Base-by-base conservation (phyloP, 2,329 filamentous ascomycete genomes). In the Trichoderma afroharzianum region DNA sequence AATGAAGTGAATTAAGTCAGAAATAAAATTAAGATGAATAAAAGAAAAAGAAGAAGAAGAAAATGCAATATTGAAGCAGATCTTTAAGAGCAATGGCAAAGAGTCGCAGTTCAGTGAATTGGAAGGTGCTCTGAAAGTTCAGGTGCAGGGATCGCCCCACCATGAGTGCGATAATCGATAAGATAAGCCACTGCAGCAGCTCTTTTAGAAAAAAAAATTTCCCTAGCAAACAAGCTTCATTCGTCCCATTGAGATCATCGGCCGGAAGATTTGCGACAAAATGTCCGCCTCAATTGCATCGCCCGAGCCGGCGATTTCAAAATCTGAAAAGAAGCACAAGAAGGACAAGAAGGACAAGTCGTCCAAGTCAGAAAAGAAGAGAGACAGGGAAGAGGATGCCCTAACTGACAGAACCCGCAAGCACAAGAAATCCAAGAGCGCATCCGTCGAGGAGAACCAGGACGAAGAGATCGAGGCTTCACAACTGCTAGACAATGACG, bases 391-490 rank as follows among this genome's bases (percentile, higher is more conserved):
- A 63, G 83, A 85, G 30, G 83, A 85, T 50, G 76, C 75, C 24
- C 71, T 74, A 8, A 80, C 79, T 53, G 80, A 81, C 61, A 77
- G 78, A 43, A 84, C 86, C 72, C 83, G 83, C 76, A 85, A 84
- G 77, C 81, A 85, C 75, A 87, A 87, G 75, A 85, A 84, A 72
- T 84, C 85, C 6, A 86, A 85, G 78, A 85, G 80, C 81, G 82
- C 82, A 77, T 82, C 77, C 63, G 77, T 73, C 59, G 77, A 79
- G 43, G 77, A 79, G 39, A 77, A 71, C n/a, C 66, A 74, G 63
- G 71, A 75, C 72, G 68, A 74, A 68, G 71, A 76, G 7, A 15
- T 28, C 6, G 62, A 36, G 39, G 57, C 53, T 24, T n/a, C 55
- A n/a, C 68, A 68, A 57, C 72, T 74, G 68, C 74, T 53, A 14